These are phyloP conservation scores for Martensiomyces pterosporus DNA, from an alignment of 192 early-diverging fungal genomes.

Conservation along the genomic window DNA sequence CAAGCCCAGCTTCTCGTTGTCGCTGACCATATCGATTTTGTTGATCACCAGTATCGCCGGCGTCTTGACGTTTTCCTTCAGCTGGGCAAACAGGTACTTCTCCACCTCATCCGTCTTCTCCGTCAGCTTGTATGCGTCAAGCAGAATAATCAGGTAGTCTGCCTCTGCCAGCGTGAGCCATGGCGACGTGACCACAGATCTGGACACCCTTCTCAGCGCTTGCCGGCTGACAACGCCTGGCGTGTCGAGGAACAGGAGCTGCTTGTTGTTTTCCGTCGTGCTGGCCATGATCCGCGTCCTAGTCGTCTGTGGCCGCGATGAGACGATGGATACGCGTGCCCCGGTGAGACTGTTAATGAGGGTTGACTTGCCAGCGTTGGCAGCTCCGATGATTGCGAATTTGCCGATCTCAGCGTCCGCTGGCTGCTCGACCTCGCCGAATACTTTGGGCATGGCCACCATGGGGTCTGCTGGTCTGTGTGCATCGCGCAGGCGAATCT, in stretches of 20 bases:
- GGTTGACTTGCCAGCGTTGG: constrained; percentile 78
- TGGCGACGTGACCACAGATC: constrained; percentile 36
- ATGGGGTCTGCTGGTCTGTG: constrained; percentile 6
- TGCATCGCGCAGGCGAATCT: too few relatives aligned
- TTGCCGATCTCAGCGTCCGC: constrained; percentile 56
- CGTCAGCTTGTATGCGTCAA: constrained; percentile 40
- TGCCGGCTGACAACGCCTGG: constrained; percentile 42
- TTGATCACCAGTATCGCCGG: constrained; percentile 40
- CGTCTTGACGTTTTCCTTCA: constrained; percentile 1
- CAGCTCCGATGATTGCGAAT: constrained; percentile 62
- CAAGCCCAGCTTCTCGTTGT: constrained; percentile 14
- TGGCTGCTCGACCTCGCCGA: constrained; percentile 54
- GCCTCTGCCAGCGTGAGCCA: constrained; percentile 43
- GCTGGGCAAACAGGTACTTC: constrained; percentile 24
- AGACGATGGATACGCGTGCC: constrained; percentile 60
- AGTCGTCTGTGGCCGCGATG: constrained; percentile 68
- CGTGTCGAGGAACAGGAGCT: constrained; percentile 56
- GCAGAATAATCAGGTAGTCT: constrained; percentile 17
- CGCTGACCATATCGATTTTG: constrained; percentile 36
- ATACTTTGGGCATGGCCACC: constrained; percentile 35
- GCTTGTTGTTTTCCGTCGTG: constrained; percentile 54
- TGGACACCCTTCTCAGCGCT: constrained; percentile 26
- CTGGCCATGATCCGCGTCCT: constrained; percentile 60
- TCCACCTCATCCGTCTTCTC: constrained; percentile 33
- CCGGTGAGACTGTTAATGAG: constrained; percentile 64